These are phyloP conservation scores for Vigna nakashimae DNA, from an alignment of 306 rosid species.

Conservation along the genomic window DNA sequence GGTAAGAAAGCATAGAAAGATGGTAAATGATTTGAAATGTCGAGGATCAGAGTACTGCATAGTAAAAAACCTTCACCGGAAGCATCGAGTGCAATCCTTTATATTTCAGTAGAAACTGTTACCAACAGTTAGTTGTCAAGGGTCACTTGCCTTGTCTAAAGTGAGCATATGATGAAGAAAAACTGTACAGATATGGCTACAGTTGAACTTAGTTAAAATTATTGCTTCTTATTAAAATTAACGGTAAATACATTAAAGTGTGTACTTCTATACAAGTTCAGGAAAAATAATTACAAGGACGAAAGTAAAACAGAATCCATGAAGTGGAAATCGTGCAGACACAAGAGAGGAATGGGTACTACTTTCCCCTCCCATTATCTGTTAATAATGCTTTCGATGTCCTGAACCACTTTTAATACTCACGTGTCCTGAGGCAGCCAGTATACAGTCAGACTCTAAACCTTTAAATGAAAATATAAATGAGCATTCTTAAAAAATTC, in stretches of 20 bases:
- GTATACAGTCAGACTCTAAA: neutral
- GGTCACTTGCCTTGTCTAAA: neutral
- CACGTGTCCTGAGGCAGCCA: neutral
- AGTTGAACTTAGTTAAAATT: neutral
- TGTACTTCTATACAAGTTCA: neutral
- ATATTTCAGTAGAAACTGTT: constrained; percentile 8
- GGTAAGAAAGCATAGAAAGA: neutral
- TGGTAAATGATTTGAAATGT: constrained; percentile 24
- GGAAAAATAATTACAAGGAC: neutral
- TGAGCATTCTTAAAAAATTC: constrained; percentile 56
- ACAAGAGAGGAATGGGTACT: neutral
- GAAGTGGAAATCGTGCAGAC: neutral
- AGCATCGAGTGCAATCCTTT: constrained; percentile 6
- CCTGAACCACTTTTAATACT: constrained; percentile 4
- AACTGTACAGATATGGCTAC: neutral
- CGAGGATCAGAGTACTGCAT: neutral
- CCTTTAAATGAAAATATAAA: constrained; percentile 41
- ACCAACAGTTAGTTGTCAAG: neutral
- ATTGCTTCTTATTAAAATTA: neutral
- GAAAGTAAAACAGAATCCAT: neutral
- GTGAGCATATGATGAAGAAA: neutral
- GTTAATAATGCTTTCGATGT: neutral
- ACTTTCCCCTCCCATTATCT: neutral
- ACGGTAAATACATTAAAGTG: neutral
- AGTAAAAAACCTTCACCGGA: neutral